Evolutionary conservation across 768 basidiomycete species (phyloP).

Genomic region (Pleurotus giganteus): DNA sequence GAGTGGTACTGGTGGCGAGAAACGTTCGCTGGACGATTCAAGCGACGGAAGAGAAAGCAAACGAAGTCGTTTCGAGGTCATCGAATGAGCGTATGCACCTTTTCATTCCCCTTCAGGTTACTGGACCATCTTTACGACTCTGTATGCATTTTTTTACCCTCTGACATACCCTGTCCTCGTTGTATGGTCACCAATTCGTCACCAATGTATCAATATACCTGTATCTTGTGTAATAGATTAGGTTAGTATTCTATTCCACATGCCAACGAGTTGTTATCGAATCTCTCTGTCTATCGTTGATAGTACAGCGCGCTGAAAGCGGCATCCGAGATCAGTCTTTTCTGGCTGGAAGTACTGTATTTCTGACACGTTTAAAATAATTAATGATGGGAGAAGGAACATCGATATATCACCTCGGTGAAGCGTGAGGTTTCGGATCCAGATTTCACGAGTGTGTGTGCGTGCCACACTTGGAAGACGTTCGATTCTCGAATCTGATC

Average conservation of each 20-base stretch:
- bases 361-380: neutral
- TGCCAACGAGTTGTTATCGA: neutral
- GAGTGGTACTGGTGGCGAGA: constrained; percentile 20
- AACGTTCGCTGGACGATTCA: constrained; percentile 34
- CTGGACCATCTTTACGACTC: neutral
- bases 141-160: neutral
- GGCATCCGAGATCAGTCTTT: neutral
- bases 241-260: neutral
- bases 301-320: neutral
- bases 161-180: constrained; percentile 5
- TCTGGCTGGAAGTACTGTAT: neutral
- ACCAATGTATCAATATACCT: constrained; percentile 9
- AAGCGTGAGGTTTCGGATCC: too few species aligned
- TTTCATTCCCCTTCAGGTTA: neutral
- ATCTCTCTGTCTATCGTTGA: neutral
- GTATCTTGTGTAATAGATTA: constrained; percentile 1
- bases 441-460: too few species aligned
- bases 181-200: neutral
- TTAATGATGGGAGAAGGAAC: too few species aligned
- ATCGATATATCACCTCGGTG: too few species aligned
- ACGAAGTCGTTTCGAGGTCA: constrained; percentile 57
- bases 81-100: constrained; percentile 41
- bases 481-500: too few species aligned
- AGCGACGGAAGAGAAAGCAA: constrained; percentile 47
- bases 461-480: too few species aligned